Percentiles rank a stretch among this genome's conserved stretches.
These are phyloP conservation scores for rapeseed (Brassica napus) DNA, from an alignment of 345 rosid genomes.

Conservation along the genomic window Da-Ae NC_063451.1:1048501-1049000, in stretches of 20 bases:
- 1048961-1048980: background rate
- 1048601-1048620: conserved; percentile 53
- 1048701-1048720: conserved; percentile 21
- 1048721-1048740: background rate
- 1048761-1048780: too few species aligned
- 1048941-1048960: background rate
- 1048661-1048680: conserved; percentile 26
- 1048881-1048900: background rate
- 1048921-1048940: background rate
- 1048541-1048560: conserved; percentile 93
- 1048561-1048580: conserved; percentile 80
- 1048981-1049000: too few species aligned
- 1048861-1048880: background rate
- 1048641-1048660: conserved; percentile 7
- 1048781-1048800: background rate
- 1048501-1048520: background rate
- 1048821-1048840: background rate
- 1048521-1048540: conserved; percentile 43
- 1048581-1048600: conserved; percentile 89
- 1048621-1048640: background rate
- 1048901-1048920: background rate
- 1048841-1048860: background rate
- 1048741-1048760: background rate
- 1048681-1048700: conserved; percentile 18
- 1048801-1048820: background rate